Evolutionary conservation across 768 basidiomycete genomes (phyloP).

Genomic region (Tulasnella sp.): DNA sequence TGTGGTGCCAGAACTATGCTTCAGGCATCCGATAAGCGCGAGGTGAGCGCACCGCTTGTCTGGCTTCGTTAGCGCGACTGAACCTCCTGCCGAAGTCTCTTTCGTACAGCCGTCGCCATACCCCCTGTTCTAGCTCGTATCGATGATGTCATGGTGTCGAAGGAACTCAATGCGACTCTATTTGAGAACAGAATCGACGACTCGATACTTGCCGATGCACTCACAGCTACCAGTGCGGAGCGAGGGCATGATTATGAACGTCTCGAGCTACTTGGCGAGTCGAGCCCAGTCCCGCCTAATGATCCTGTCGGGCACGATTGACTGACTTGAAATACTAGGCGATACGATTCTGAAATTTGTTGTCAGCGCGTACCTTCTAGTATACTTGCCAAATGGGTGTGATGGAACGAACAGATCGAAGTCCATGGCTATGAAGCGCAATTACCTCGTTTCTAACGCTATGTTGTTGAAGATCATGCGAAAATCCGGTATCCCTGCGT

Average conservation of each 20-base stretch:
- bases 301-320: too few species aligned
- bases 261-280: slow-evolving; percentile 62
- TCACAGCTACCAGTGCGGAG: slow-evolving; percentile 58
- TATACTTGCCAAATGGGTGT: too few species aligned
- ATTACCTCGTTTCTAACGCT: too few species aligned
- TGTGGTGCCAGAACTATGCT: slow-evolving; percentile 72
- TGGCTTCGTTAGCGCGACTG: background rate
- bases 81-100: slow-evolving; percentile 25
- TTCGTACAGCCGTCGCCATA: slow-evolving; percentile 55
- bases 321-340: too few species aligned
- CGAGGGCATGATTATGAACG: slow-evolving; percentile 74
- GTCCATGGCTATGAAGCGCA: too few species aligned
- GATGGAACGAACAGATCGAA: too few species aligned
- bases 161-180: slow-evolving; percentile 61
- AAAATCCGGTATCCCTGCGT: too few species aligned
- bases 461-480: too few species aligned
- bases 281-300: too few species aligned
- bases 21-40: slow-evolving; percentile 20
- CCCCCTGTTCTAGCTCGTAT: slow-evolving; percentile 65
- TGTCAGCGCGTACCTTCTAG: too few species aligned
- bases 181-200: slow-evolving; percentile 56
- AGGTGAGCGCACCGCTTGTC: background rate
- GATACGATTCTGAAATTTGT: too few species aligned
- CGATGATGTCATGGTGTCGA: slow-evolving; percentile 63
- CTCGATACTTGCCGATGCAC: slow-evolving; percentile 48